phyloP scores from a whole-genome alignment of 345 rosid genomes.

The Barbarea vulgaris region DNA sequence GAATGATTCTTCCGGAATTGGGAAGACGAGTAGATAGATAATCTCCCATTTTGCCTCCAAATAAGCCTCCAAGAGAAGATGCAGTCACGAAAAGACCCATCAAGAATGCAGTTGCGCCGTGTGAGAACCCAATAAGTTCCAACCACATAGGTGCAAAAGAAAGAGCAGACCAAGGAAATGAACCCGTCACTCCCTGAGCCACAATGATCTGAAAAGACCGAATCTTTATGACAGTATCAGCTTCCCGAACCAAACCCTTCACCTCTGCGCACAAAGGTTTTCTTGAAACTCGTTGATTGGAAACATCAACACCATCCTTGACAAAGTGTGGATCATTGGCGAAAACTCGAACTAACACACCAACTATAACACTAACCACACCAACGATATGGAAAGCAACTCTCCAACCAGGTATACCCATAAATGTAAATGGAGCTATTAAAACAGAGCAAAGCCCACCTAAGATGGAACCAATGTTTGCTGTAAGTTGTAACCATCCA shows the following conservation, averaged over 20 bases:
- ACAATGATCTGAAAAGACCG: slow-evolving; percentile 86
- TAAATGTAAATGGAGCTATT: slow-evolving; percentile 66
- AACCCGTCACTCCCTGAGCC: slow-evolving; percentile 83
- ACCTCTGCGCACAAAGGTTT: slow-evolving; percentile 61
- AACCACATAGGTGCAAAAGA: slow-evolving; percentile 92
- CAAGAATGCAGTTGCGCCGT: slow-evolving; percentile 64
- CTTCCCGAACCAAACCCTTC: slow-evolving; percentile 59
- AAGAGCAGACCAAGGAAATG: slow-evolving; percentile 93
- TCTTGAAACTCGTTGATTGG: slow-evolving; percentile 42
- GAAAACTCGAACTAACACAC: slow-evolving; percentile 61
- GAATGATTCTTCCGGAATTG: slow-evolving; percentile 79
- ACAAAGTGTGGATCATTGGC: slow-evolving; percentile 74
- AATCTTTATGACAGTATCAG: slow-evolving; percentile 57
- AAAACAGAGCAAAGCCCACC: slow-evolving; percentile 75
- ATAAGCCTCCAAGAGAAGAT: slow-evolving; percentile 78
- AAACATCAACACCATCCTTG: slow-evolving; percentile 36
- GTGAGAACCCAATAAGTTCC: slow-evolving; percentile 89
- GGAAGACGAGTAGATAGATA: slow-evolving; percentile 62
- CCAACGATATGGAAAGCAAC: slow-evolving; percentile 83
- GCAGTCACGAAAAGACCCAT: slow-evolving; percentile 65
- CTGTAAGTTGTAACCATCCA: slow-evolving; percentile 86
- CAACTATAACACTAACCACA: slow-evolving; percentile 67
- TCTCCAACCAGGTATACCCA: slow-evolving; percentile 93
- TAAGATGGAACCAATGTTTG: slow-evolving; percentile 71
- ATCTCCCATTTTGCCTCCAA: slow-evolving; percentile 91